Conservation (phyloP, 441 rosid genomes). For the Populus hybrid region DNA sequence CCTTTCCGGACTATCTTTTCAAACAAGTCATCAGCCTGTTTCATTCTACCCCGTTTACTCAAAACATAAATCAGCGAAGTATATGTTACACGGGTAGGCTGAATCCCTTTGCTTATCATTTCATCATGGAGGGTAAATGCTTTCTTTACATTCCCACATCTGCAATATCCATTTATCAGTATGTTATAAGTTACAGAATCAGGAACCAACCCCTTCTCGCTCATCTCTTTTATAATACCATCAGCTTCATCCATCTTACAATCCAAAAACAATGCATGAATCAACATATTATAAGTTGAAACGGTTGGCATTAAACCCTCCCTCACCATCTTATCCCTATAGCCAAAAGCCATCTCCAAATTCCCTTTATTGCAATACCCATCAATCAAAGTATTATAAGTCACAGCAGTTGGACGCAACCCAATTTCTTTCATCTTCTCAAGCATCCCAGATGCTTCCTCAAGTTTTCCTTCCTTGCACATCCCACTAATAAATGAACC, state of each 20-base stretch:
- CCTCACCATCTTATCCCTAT: conserved; percentile 72
- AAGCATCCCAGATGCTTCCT: conserved; percentile 53
- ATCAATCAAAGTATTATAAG: conserved; percentile 78
- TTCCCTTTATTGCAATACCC: conserved; percentile 66
- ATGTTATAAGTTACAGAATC: conserved; percentile 82
- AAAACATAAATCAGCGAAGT: conserved; percentile 49
- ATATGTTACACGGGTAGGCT: conserved; percentile 69
- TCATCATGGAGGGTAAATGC: conserved; percentile 67
- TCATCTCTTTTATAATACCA: conserved; percentile 59
- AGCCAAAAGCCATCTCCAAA: conserved; percentile 58
- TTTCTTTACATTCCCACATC: conserved; percentile 63
- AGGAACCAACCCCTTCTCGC: conserved; percentile 50
- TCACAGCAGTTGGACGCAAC: conserved; percentile 69
- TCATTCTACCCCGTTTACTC: conserved; percentile 56
- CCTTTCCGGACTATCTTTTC: conserved; percentile 46
- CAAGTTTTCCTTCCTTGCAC: conserved; percentile 72
- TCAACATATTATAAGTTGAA: conserved; percentile 76
- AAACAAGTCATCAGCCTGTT: conserved; percentile 72
- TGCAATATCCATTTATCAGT: conserved; percentile 75
- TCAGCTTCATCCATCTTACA: conserved; percentile 59
- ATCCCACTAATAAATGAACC: conserved; percentile 66
- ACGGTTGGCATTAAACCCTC: conserved; percentile 61
- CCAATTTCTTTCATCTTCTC: conserved; percentile 61
- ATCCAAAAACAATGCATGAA: conserved; percentile 81
- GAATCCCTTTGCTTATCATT: conserved; percentile 61